Percentiles rank a stretch among this genome's conserved stretches.
Conservation (phyloP, 139 green algal genomes). For the Ettlia oleoabundans region DNA sequence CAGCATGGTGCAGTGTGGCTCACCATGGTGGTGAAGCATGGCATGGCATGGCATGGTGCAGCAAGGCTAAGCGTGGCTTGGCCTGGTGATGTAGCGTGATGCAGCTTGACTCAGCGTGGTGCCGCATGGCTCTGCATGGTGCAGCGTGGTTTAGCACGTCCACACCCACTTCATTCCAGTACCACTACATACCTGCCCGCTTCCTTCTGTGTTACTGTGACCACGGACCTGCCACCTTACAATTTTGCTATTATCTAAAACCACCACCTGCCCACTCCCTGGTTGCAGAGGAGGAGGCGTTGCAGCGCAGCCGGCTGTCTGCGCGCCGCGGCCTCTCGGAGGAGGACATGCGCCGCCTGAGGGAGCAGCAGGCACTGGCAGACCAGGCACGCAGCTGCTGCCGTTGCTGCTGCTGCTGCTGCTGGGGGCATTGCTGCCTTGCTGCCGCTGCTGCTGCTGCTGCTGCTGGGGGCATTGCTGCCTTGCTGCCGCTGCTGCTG, state of each 20-base stretch:
- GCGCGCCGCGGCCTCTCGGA: slow-evolving; percentile 44
- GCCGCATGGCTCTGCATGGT: too few relatives aligned
- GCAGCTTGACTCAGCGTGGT: too few relatives aligned
- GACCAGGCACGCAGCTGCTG: slow-evolving; percentile 19
- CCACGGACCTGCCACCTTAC: not conserved
- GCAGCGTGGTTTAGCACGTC: too few relatives aligned
- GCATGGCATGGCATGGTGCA: too few relatives aligned
- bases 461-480: too few relatives aligned
- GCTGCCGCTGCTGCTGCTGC: not conserved
- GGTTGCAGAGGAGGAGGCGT: slow-evolving; percentile 56
- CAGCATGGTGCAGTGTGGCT: too few relatives aligned
- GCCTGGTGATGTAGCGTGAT: too few relatives aligned
- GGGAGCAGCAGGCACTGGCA: slow-evolving; percentile 40
- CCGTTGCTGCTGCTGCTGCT: not conserved
- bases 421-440: not conserved
- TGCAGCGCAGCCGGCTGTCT: slow-evolving; percentile 38
- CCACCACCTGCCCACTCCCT: not conserved
- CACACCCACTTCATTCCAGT: not conserved
- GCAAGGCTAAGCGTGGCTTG: too few relatives aligned
- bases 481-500: too few relatives aligned
- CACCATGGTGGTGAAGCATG: too few relatives aligned
- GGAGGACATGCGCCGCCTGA: slow-evolving; percentile 50
- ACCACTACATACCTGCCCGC: not conserved
- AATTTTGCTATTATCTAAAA: too few relatives aligned
- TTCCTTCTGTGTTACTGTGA: not conserved